These are phyloP conservation scores for Russula abietina DNA, from an alignment of 768 basidiomycete species.

Conservation along the genomic window DNA sequence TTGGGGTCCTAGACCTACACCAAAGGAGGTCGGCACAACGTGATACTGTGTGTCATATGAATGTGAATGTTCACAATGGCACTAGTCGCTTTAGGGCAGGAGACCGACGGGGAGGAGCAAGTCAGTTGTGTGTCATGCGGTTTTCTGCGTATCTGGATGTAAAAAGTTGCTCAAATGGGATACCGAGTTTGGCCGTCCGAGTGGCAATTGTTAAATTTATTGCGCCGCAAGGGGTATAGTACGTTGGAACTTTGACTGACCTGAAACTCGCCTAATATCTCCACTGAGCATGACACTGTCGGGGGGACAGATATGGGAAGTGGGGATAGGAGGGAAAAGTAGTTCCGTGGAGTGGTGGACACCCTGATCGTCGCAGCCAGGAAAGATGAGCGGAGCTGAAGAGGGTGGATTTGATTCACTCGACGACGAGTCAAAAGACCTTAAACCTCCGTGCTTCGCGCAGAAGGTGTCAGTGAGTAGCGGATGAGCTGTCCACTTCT, in stretches of 20 bases:
- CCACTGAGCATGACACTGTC: background rate
- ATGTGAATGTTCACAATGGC: background rate
- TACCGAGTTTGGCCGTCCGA: background rate
- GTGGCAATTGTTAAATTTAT: background rate
- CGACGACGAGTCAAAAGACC: background rate
- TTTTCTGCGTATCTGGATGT: background rate
- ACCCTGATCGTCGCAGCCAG: background rate
- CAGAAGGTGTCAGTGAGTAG: too few species aligned
- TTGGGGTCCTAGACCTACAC: background rate
- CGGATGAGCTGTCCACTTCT: background rate
- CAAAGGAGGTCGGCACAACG: background rate
- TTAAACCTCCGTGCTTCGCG: background rate
- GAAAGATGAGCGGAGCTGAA: background rate
- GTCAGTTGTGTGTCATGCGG: background rate
- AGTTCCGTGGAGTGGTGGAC: background rate
- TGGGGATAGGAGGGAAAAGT: too few species aligned
- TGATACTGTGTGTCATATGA: background rate
- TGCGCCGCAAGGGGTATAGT: background rate
- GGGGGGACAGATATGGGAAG: background rate
- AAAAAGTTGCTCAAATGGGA: background rate
- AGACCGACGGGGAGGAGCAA: background rate
- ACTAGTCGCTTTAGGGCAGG: slow-evolving; percentile 5
- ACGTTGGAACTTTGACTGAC: background rate
- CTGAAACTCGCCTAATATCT: background rate
- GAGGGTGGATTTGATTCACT: background rate